These are phyloP conservation scores for Xylariaceae sp. DNA, from an alignment of 2,329 filamentous ascomycete genomes.

Conservation along the genomic window DNA sequence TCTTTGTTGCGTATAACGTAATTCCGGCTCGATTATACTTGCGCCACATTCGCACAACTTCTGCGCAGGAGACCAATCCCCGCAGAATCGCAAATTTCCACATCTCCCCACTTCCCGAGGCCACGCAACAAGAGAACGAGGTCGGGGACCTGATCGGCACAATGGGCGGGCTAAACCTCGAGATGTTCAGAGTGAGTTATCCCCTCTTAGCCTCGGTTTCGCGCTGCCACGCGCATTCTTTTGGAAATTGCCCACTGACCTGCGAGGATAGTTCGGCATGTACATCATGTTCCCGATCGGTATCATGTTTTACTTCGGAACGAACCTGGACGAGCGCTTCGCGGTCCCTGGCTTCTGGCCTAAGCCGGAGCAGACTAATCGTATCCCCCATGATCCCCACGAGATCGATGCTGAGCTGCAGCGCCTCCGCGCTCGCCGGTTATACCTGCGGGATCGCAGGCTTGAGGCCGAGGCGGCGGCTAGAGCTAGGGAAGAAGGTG, in stretches of 20 bases:
- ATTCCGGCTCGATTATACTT: not conserved
- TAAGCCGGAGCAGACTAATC: slow-evolving; percentile 69
- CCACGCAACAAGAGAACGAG: not conserved
- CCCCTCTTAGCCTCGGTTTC: no score
- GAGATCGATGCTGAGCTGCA: slow-evolving; percentile 81
- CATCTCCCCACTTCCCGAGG: not conserved
- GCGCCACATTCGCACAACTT: no score
- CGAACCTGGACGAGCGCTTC: slow-evolving; percentile 92
- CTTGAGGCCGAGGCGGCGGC: slow-evolving; percentile 37
- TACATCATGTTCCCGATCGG: slow-evolving; percentile 99
- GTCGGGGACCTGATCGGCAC: slow-evolving; percentile 21
- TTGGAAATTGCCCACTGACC: no score
- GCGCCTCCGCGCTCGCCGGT: slow-evolving; percentile 57
- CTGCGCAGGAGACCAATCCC: not conserved
- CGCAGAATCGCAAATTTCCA: not conserved
- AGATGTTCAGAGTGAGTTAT: slow-evolving; percentile 79
- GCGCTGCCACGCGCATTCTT: no score
- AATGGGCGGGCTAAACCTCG: slow-evolving; percentile 84
- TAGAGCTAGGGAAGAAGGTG: not conserved
- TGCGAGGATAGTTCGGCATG: slow-evolving; percentile 73
- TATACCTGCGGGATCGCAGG: slow-evolving; percentile 74
- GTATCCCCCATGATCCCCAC: slow-evolving; percentile 70
- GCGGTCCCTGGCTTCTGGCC: slow-evolving; percentile 91
- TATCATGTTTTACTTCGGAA: slow-evolving; percentile 99
- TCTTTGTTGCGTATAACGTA: not conserved